Evolutionary conservation across 139 green algal genomes (phyloP).

Genomic region (Coelastrella sp.): DNA sequence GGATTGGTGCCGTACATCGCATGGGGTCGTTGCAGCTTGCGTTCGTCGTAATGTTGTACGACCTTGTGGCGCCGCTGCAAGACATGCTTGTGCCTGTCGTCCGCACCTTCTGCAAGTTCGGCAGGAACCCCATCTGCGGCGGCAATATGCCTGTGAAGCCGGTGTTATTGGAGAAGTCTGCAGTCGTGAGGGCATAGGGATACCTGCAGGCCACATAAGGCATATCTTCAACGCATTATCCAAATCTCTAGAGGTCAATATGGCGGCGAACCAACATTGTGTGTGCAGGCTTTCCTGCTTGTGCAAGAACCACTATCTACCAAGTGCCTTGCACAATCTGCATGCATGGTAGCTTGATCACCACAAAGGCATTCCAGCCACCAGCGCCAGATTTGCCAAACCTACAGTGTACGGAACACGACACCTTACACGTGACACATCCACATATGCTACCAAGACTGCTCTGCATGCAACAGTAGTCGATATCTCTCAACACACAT

Average conservation of each 20-base stretch:
- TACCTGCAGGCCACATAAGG: not conserved
- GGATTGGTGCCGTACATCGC: not conserved
- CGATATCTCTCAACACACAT: not conserved
- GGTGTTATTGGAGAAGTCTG: conserved; percentile 30
- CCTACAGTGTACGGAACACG: no score
- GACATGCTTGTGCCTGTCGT: conserved; percentile 17
- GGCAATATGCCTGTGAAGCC: conserved; percentile 36
- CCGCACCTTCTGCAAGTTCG: not conserved
- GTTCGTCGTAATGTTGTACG: conserved; percentile 21
- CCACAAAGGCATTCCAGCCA: no score
- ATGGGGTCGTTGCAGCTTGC: conserved; percentile 26
- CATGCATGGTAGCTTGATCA: no score
- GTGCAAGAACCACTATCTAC: no score
- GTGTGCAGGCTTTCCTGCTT: no score
- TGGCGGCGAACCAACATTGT: no score
- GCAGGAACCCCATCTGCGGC: conserved; percentile 16
- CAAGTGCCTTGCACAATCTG: no score
- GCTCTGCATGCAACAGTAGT: no score
- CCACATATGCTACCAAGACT: not conserved
- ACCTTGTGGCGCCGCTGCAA: not conserved
- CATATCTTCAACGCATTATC: no score
- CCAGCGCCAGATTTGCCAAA: no score
- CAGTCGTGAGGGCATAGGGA: not conserved
- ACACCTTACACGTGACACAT: not conserved
- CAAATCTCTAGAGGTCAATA: no score